Base-by-base conservation (phyloP, 2,329 filamentous ascomycete species). In the Raffaelea deltoideospora region DNA sequence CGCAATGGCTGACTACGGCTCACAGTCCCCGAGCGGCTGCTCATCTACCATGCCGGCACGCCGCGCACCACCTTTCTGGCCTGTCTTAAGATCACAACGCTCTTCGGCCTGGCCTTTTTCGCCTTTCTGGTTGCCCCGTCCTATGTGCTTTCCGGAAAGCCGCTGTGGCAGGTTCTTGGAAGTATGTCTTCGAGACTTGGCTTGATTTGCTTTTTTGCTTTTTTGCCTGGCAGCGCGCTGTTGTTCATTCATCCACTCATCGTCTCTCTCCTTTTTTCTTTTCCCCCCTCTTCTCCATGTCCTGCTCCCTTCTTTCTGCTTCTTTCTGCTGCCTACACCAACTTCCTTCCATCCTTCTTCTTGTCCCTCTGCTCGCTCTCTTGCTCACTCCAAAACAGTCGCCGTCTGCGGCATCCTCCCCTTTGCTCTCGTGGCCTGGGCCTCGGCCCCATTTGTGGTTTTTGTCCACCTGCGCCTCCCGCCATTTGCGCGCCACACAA, bases 1-100 rank as follows among this genome's bases (percentile, higher is more conserved):
- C n/a, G n/a, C n/a, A n/a, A n/a, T 35, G 72, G 66, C 56, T 24
- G 67, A 68, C 21, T n/a, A n/a, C n/a, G n/a, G n/a, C n/a, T n/a
- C n/a, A 26, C 18, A 41, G 39, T 43, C 40, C 72, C 74, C 0
- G 65, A 72, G 43, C 61, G 60, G 13, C 51, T 87, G 21, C 65
- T 85, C 46, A 69, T 92, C 43, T 92, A 83, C 55, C 79, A 86
- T 57, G 76, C 76, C 37, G 81, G 83, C 36, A 78, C 72, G 1
- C 66, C 67, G 9, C 67, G 72, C 40, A 78, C 71, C 22, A 71
- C 75, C 7, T 77, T 80, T 45, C 58, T 88, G 32, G 80, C 78
- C 34, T 70, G 75, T 50, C 54, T 82, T 43, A 84, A 85, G 48
- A 58, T 88, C 38, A 75, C 75, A 1, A 77, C 78, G 3, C 65